A percentile compares a stretch with the other conserved stretches of the same genome.
Conservation (phyloP, 2,329 filamentous ascomycete species). For the Diaporthe caulivora region DNA sequence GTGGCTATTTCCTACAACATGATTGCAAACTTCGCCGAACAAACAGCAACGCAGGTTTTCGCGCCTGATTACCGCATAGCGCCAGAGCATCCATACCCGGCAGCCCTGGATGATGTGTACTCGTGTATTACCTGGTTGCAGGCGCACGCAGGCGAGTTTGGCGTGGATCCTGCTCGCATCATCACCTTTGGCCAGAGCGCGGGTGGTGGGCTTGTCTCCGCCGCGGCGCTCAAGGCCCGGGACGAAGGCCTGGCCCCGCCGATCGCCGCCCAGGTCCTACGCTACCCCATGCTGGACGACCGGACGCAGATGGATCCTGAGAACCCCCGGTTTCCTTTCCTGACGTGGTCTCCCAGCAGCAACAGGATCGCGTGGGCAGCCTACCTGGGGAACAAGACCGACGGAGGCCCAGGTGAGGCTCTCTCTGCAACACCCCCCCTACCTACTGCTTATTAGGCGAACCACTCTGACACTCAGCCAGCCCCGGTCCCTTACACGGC, state of each 20-base stretch:
- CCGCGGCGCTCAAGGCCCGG: constrained; percentile 55
- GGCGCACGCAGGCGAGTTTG: constrained; percentile 39
- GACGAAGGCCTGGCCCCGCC: constrained; percentile 47
- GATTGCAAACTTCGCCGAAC: constrained; percentile 40
- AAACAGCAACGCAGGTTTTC: constrained; percentile 42
- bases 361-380: not conserved
- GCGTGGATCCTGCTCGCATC: constrained; percentile 46
- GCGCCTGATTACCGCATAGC: constrained; percentile 63
- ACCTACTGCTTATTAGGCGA: not conserved
- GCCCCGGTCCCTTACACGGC: constrained; percentile 31
- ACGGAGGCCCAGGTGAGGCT: not conserved
- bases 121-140: constrained; percentile 51
- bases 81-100: constrained; percentile 61
- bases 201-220: constrained; percentile 46
- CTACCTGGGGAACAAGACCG: constrained; percentile 2
- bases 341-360: constrained; percentile 16
- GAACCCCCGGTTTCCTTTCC: not conserved
- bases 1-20: constrained; percentile 38
- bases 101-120: constrained; percentile 55
- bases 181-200: constrained; percentile 45
- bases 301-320: constrained; percentile 41
- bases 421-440: not conserved
- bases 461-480: not conserved
- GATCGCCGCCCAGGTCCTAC: constrained; percentile 49
- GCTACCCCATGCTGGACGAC: constrained; percentile 56